phyloP scores from a whole-genome alignment of 306 rosid species.

The Glycine tomentella region DNA sequence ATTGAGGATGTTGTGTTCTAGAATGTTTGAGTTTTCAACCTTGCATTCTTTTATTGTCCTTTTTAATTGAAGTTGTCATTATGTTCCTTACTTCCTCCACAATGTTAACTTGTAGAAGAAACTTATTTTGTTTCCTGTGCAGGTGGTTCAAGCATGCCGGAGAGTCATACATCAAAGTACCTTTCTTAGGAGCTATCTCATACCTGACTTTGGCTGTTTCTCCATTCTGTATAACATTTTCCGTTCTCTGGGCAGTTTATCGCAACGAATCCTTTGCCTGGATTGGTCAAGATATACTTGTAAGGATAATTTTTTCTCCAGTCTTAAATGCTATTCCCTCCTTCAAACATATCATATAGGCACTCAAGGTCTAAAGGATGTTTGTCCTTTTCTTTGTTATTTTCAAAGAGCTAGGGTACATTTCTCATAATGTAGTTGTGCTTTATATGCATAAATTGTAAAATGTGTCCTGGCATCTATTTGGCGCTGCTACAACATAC shows the following conservation, averaged over 20 bases:
- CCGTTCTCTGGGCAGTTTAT: slow-evolving; percentile 85
- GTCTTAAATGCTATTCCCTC: slow-evolving; percentile 13
- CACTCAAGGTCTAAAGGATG: slow-evolving; percentile 18
- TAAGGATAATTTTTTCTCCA: slow-evolving; percentile 51
- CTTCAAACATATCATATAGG: not conserved
- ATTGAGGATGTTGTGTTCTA: slow-evolving; percentile 22
- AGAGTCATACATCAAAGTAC: slow-evolving; percentile 73
- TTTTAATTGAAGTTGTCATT: slow-evolving; percentile 16
- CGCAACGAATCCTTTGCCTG: slow-evolving; percentile 73
- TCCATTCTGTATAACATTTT: slow-evolving; percentile 86
- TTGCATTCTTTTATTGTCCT: slow-evolving; percentile 19
- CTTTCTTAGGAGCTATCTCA: slow-evolving; percentile 82
- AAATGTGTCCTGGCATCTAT: not conserved
- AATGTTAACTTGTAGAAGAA: slow-evolving; percentile 30
- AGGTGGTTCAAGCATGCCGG: slow-evolving; percentile 79
- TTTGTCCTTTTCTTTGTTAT: not conserved
- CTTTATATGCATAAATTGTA: slow-evolving; percentile 5
- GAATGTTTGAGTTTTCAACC: slow-evolving; percentile 1
- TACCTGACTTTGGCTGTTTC: slow-evolving; percentile 86
- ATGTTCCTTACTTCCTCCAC: slow-evolving; percentile 3
- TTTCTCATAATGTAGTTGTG: slow-evolving; percentile 22
- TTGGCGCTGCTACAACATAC: not conserved
- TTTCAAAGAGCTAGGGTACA: slow-evolving; percentile 8
- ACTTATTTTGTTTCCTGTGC: slow-evolving; percentile 40
- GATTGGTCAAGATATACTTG: slow-evolving; percentile 98